These are phyloP conservation scores for Apiotrichum brassicae DNA, from an alignment of 1,284 basidiomycete species.

Conservation along the genomic window DNA sequence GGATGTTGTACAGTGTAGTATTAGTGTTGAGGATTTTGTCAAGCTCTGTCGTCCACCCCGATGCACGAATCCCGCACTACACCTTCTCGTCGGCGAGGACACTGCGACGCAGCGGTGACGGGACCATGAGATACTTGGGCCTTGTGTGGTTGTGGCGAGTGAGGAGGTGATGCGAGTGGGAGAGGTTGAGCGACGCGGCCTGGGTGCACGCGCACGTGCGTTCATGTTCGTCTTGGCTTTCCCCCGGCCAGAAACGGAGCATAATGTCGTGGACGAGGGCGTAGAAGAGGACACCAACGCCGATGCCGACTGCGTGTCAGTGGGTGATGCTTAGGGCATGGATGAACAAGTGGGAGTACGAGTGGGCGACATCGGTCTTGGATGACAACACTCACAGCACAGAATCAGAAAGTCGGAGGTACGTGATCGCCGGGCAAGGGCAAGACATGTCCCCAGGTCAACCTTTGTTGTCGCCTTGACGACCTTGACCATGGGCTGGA, in stretches of 20 bases:
- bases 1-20: too few species aligned
- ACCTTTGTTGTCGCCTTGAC: neutral
- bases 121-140: neutral
- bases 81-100: neutral
- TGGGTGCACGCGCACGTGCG: neutral
- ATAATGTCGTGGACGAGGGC: constrained; percentile 12
- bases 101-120: neutral
- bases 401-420: constrained; percentile 10
- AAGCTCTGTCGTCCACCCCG: too few species aligned
- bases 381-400: constrained; percentile 3
- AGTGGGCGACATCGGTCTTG: neutral
- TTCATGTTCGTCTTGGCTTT: too few species aligned
- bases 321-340: neutral
- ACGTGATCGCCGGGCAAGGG: constrained; percentile 9
- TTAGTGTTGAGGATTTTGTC: too few species aligned
- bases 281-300: constrained; percentile 16
- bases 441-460: constrained; percentile 1
- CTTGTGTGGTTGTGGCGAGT: neutral
- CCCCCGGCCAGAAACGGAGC: neutral
- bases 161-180: neutral
- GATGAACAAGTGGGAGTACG: too few species aligned
- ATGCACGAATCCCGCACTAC: too few species aligned
- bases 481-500: neutral
- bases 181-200: neutral
- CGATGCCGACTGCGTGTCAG: constrained; percentile 11